Evolutionary conservation across 129 eudicot genomes (phyloP), one percentile per base, ranked within the genome.

Genomic region (Helichrysum umbraculigerum): DNA sequence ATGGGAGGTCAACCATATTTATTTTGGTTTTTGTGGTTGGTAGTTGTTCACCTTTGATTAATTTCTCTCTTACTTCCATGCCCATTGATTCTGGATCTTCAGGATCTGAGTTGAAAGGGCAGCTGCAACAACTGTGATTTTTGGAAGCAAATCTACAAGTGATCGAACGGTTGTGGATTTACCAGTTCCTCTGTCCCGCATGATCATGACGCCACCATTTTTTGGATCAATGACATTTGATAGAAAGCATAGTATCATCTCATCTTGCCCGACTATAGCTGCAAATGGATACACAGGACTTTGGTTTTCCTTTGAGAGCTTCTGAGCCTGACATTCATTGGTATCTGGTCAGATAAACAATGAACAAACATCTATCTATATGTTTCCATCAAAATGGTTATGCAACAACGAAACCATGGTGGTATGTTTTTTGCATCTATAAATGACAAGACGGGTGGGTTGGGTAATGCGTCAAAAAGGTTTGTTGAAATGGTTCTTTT

Each of bases 251-350:
- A 93, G 84, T 70, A 90, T 93, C 98, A 93, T 93, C 84, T 93
- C 98, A 65, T 91, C 97, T 83, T 93, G 98, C 25, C 98, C 98
- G 17, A 93, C 98, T 83, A 93, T 93, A 70, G 98, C 98, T 73
- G 98, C 91, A 88, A 90, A 93, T 16, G 97, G 98, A 70, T 90
- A 93, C 5, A 93, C 98, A 0, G 97, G 98, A 65, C 98, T 88
- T 63, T 90, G 98, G 82, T 67, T 86, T 82, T 93, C 96, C 75
- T 85, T 88, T 21, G 93, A 86, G 21, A 90, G 84, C 83, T 86
- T 93, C 78, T 82, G 85, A 25, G 88, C 91, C 98, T 93, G 86
- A 54, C 57, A 51, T 76, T 65, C 14, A 72, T 14, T 35, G 51
- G 39, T 35, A 67, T 35, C 65, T 15, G 37, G 28, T 71, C 47